Percentiles rank a stretch among this genome's conserved stretches.
Evolutionary conservation across 2,329 filamentous ascomycete species (phyloP).

Genomic region (Dactylella cylindrospora): DNA sequence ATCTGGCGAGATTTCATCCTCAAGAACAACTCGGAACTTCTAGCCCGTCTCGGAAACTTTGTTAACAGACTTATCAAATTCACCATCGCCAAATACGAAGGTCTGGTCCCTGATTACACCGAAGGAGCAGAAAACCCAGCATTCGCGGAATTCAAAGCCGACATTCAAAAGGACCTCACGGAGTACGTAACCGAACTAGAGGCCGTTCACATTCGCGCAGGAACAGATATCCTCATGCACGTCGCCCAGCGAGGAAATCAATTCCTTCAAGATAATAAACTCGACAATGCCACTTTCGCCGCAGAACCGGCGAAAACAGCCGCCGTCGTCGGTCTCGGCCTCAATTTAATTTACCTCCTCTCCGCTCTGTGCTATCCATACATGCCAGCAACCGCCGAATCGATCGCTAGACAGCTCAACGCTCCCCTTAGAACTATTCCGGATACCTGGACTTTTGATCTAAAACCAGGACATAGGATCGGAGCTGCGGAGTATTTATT

Average conservation of each 20-base stretch:
- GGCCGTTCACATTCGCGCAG: constrained; percentile 69
- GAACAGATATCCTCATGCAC: constrained; percentile 65
- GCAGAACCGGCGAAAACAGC: constrained; percentile 61
- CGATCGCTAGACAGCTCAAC: constrained; percentile 76
- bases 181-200: constrained; percentile 70
- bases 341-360: constrained; percentile 81
- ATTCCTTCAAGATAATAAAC: constrained; percentile 60
- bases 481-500: constrained; percentile 77
- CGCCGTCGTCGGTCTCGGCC: constrained; percentile 70
- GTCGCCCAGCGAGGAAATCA: constrained; percentile 65
- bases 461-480: constrained; percentile 76
- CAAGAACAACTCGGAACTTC: constrained; percentile 85
- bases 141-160: constrained; percentile 56
- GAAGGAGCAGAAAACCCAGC: constrained; percentile 55
- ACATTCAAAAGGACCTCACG: constrained; percentile 67
- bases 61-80: constrained; percentile 75
- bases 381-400: constrained; percentile 74
- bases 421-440: constrained; percentile 64
- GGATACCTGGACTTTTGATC: constrained; percentile 64
- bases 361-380: constrained; percentile 78
- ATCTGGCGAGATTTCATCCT: constrained; percentile 83
- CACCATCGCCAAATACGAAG: constrained; percentile 72
- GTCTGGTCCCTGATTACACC: constrained; percentile 67
- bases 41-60: constrained; percentile 71
- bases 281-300: constrained; percentile 60